phyloP scores from a whole-genome alignment of 2,329 filamentous ascomycete genomes.

The Pseudogymnoascus sp. region DNA sequence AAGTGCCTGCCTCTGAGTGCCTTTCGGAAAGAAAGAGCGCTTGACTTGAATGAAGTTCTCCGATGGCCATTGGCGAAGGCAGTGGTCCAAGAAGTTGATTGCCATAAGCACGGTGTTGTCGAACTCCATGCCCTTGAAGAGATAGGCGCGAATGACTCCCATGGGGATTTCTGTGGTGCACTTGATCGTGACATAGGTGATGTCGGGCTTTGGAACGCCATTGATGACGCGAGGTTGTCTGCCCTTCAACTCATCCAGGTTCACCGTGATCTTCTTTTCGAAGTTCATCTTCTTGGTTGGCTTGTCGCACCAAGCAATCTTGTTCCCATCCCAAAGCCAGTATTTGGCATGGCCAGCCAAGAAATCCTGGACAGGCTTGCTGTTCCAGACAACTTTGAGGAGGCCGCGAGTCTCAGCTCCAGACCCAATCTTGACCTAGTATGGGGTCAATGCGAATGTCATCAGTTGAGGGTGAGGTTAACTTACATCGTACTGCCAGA shows the following conservation, averaged over 20 bases:
- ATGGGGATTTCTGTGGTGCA: slow-evolving; percentile 65
- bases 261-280: slow-evolving; percentile 43
- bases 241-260: slow-evolving; percentile 63
- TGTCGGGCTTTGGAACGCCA: slow-evolving; percentile 29
- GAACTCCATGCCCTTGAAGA: slow-evolving; percentile 52
- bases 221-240: slow-evolving; percentile 32
- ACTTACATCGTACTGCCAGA: slow-evolving; percentile 83
- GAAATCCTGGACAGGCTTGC: slow-evolving; percentile 47
- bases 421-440: slow-evolving; percentile 59
- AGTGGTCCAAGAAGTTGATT: slow-evolving; percentile 86
- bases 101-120: slow-evolving; percentile 66
- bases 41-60: slow-evolving; percentile 63
- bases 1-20: slow-evolving; percentile 16
- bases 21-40: slow-evolving; percentile 65
- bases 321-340: slow-evolving; percentile 77
- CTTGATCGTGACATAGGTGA: slow-evolving; percentile 55
- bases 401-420: slow-evolving; percentile 56
- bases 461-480: slow-evolving; percentile 8
- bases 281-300: slow-evolving; percentile 7
- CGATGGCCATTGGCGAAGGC: slow-evolving; percentile 73
- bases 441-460: slow-evolving; percentile 9
- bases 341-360: slow-evolving; percentile 40
- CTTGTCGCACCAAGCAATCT: slow-evolving; percentile 68
- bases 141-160: slow-evolving; percentile 56
- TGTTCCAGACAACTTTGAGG: slow-evolving; percentile 70